Percentiles rank a stretch among this genome's conserved stretches.
phyloP scores from a whole-genome alignment of 106 monocot genomes.

The Cymbidium sinense region DNA sequence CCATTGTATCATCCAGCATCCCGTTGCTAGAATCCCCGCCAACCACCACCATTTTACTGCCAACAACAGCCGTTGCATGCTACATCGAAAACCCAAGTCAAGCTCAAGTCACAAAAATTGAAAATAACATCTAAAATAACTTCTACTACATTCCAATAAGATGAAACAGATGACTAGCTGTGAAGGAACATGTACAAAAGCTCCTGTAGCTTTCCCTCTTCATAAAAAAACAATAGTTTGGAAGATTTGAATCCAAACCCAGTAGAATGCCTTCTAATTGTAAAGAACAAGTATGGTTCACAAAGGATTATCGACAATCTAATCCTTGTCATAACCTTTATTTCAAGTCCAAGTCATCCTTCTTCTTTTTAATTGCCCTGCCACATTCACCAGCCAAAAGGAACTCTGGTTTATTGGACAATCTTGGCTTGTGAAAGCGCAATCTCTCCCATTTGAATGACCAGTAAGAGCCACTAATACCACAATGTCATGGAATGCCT shows the following conservation, averaged over 20 bases:
- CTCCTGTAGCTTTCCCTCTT: not conserved
- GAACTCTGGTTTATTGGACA: no score
- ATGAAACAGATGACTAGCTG: not conserved
- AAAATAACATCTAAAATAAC: not conserved
- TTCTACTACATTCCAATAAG: not conserved
- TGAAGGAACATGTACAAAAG: not conserved
- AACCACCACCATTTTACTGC: constrained; percentile 92
- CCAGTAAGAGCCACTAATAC: not conserved
- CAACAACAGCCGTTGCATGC: constrained; percentile 85
- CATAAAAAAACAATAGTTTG: not conserved
- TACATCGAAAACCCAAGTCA: constrained; percentile 13
- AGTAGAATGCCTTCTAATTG: not conserved
- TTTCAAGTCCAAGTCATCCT: not conserved
- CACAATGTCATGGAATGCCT: not conserved
- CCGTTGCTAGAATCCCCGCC: constrained; percentile 70
- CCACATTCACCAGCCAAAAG: not conserved
- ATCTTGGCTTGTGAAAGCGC: no score
- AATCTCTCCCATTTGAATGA: no score
- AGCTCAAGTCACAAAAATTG: not conserved
- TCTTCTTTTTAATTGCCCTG: not conserved
- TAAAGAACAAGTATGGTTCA: not conserved
- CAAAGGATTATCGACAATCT: not conserved
- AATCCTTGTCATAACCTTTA: not conserved
- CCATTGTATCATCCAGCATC: constrained; percentile 79
- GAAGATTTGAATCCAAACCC: not conserved